These are phyloP conservation scores for Colletotrichum aenigma DNA, from an alignment of 2,329 filamentous ascomycete genomes.

Conservation along the genomic window DNA sequence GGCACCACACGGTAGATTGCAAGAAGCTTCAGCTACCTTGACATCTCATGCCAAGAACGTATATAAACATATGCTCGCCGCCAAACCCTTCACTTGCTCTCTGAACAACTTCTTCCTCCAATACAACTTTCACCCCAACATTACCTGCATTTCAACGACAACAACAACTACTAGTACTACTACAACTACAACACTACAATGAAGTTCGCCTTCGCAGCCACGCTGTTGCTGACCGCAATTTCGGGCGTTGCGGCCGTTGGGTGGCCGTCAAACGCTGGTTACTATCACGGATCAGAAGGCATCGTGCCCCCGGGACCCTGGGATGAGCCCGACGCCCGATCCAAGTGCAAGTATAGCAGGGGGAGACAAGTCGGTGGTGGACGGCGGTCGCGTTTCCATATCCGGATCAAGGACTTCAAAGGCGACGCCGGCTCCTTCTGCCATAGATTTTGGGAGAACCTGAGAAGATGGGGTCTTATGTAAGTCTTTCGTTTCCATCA, in stretches of 20 bases:
- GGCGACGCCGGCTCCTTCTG: background rate
- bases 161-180: background rate
- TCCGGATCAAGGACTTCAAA: background rate
- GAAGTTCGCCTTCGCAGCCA: background rate
- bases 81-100: background rate
- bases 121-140: background rate
- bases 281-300: background rate
- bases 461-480: background rate
- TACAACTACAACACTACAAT: background rate
- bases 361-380: background rate
- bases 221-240: background rate
- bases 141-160: background rate
- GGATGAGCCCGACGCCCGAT: background rate
- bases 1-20: background rate
- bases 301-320: background rate
- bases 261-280: background rate
- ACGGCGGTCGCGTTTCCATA: background rate
- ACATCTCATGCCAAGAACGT: background rate
- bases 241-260: background rate
- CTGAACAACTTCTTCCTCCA: background rate
- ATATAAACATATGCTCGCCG: background rate
- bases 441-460: background rate
- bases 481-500: background rate
- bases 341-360: background rate
- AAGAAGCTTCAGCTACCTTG: background rate